Evolutionary conservation across 1,284 basidiomycete genomes (phyloP).

Genomic region (Leccinum ponderosum): DNA sequence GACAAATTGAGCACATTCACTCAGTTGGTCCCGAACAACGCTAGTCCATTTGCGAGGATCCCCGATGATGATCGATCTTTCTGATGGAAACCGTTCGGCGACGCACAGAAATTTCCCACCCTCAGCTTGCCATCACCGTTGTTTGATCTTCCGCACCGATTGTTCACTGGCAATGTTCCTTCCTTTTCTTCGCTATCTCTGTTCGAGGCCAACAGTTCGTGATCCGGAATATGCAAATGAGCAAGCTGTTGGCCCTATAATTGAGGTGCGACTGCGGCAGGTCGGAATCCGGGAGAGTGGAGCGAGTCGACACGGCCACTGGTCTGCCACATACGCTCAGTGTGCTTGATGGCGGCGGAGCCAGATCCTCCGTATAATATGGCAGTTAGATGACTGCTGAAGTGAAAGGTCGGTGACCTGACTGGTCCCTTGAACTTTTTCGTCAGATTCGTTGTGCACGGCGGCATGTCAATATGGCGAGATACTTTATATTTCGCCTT

Average conservation of each 20-base stretch:
- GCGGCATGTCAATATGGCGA: background rate
- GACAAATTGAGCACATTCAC: slow-evolving; percentile 1
- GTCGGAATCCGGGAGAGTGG: slow-evolving; percentile 2
- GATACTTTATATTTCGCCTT: background rate
- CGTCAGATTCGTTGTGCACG: slow-evolving; percentile 9
- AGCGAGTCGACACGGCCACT: background rate
- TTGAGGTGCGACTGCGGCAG: background rate
- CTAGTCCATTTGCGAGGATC: slow-evolving; percentile 27
- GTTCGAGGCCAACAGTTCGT: background rate
- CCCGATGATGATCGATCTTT: slow-evolving; percentile 26
- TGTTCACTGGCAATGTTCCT: slow-evolving; percentile 4
- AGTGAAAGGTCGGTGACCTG: slow-evolving; percentile 6
- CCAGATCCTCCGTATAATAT: background rate
- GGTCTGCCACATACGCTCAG: background rate
- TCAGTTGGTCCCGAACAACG: slow-evolving; percentile 9
- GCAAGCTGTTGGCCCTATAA: background rate
- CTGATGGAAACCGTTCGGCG: slow-evolving; percentile 30
- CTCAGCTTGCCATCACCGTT: slow-evolving; percentile 14
- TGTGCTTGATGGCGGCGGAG: background rate
- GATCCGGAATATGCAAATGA: background rate
- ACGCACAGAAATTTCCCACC: slow-evolving; percentile 5
- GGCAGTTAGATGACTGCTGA: background rate
- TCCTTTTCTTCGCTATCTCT: slow-evolving; percentile 2
- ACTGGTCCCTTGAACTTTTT: background rate
- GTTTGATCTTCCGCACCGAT: slow-evolving; percentile 17